These are phyloP conservation scores for Dovyalis caffra DNA, from an alignment of 345 rosid genomes.

Conservation along the genomic window DNA sequence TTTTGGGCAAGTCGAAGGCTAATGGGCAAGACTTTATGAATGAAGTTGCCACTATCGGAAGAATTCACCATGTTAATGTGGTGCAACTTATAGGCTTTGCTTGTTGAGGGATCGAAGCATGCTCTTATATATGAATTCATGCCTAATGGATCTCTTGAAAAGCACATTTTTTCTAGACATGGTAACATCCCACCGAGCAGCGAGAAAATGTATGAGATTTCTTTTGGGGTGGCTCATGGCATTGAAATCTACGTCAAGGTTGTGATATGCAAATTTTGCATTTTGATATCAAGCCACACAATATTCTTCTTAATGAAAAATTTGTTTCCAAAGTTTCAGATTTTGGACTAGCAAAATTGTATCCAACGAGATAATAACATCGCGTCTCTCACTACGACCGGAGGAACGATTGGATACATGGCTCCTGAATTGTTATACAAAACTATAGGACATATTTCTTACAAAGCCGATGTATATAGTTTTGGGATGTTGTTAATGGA, in stretches of 20 bases:
- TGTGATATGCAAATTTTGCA: neutral
- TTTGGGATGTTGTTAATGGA: neutral
- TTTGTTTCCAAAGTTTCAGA: neutral
- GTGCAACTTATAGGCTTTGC: neutral
- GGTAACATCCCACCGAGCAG: fast-evolving
- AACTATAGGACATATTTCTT: neutral
- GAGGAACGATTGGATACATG: neutral
- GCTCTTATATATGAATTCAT: neutral
- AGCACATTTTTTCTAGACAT: neutral
- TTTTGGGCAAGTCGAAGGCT: neutral
- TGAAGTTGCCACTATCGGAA: neutral
- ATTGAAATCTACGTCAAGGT: neutral
- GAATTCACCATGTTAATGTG: neutral
- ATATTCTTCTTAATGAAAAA: neutral
- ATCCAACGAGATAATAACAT: neutral
- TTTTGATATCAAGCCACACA: neutral
- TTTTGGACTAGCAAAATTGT: neutral
- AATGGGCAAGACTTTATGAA: neutral
- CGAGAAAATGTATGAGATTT: neutral
- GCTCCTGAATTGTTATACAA: neutral
- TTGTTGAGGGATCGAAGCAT: neutral
- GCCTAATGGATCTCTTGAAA: conserved; percentile 2
- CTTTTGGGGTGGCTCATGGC: neutral
- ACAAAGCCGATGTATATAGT: neutral
- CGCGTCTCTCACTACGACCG: neutral